phyloP scores from a whole-genome alignment of 2,329 filamentous ascomycete genomes.

The Fusarium sp. region DNA sequence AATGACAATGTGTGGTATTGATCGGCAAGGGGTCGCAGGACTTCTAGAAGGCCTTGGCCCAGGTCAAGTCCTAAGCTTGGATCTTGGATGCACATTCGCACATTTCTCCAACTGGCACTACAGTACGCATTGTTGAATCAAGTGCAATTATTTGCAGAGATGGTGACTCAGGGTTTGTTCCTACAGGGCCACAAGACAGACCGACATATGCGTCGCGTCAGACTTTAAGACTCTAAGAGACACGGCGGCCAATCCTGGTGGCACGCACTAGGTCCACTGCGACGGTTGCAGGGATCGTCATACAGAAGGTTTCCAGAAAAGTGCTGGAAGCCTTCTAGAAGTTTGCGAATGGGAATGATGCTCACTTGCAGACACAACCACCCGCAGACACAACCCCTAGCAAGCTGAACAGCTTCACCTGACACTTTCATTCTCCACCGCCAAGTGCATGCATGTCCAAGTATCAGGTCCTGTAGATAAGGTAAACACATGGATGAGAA shows the following conservation, averaged over 20 bases:
- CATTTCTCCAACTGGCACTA: too few relatives aligned
- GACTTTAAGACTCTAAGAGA: neutral
- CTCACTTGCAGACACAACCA: slow-evolving; percentile 13
- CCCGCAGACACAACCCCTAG: neutral
- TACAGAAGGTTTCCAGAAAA: slow-evolving; percentile 16
- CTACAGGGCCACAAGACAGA: slow-evolving; percentile 13
- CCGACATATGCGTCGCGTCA: slow-evolving; percentile 11
- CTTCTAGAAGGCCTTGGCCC: slow-evolving; percentile 11
- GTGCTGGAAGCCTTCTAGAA: slow-evolving; percentile 20
- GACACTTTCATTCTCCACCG: slow-evolving; percentile 18
- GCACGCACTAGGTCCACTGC: neutral
- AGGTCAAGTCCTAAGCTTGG: neutral
- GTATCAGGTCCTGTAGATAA: slow-evolving; percentile 1
- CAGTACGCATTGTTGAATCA: too few relatives aligned
- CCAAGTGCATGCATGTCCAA: neutral
- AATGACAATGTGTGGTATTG: neutral
- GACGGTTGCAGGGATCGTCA: slow-evolving; percentile 5
- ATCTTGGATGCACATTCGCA: neutral
- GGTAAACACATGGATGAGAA: slow-evolving; percentile 1
- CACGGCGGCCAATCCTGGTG: slow-evolving; percentile 7
- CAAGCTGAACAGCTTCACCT: slow-evolving; percentile 17
- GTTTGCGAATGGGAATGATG: neutral
- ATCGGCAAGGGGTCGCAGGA: neutral
- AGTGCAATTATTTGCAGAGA: neutral
- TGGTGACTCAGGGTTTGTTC: slow-evolving; percentile 14